These are phyloP conservation scores for Pythium vanterpoolii DNA, from an alignment of 352 stramenopile genomes.

Conservation along the genomic window DNA sequence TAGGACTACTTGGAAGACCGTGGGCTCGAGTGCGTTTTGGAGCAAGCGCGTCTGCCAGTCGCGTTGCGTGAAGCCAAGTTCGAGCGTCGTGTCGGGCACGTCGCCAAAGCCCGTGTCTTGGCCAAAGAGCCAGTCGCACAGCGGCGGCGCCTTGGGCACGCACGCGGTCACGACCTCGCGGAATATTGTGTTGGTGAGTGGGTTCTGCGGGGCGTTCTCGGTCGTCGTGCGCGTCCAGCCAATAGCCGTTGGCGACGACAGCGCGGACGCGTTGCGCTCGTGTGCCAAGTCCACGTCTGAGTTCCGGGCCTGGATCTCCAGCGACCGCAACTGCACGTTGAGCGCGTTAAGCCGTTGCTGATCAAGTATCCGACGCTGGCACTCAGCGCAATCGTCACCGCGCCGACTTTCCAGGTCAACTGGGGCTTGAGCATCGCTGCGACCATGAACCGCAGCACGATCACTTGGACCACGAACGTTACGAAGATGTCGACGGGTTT, in stretches of 20 bases:
- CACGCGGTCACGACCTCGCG: slow-evolving; percentile 1
- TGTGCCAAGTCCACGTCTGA: background rate
- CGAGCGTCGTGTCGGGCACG: background rate
- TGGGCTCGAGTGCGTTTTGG: background rate
- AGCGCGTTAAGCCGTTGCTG: slow-evolving; percentile 23
- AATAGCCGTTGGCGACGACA: background rate
- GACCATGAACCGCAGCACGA: background rate
- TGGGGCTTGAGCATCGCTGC: background rate
- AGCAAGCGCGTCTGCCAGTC: slow-evolving; percentile 9
- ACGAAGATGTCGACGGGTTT: slow-evolving; percentile 2
- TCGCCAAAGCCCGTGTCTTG: background rate
- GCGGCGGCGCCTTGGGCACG: background rate
- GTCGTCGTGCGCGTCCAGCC: background rate
- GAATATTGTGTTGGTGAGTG: slow-evolving; percentile 15
- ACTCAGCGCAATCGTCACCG: background rate
- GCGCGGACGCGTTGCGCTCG: background rate
- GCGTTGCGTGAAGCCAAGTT: slow-evolving; percentile 8
- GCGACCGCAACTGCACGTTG: slow-evolving; percentile 10
- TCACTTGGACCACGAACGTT: background rate
- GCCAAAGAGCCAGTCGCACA: background rate
- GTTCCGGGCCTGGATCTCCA: background rate
- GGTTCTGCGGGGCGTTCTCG: slow-evolving; percentile 3
- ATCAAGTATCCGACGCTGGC: slow-evolving; percentile 19
- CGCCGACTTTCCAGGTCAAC: background rate
- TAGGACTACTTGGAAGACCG: background rate